A percentile compares a stretch with the other conserved stretches of the same genome.
Conservation (phyloP, 2,329 filamentous ascomycete species). For the Pseudonectria foliicola region DNA sequence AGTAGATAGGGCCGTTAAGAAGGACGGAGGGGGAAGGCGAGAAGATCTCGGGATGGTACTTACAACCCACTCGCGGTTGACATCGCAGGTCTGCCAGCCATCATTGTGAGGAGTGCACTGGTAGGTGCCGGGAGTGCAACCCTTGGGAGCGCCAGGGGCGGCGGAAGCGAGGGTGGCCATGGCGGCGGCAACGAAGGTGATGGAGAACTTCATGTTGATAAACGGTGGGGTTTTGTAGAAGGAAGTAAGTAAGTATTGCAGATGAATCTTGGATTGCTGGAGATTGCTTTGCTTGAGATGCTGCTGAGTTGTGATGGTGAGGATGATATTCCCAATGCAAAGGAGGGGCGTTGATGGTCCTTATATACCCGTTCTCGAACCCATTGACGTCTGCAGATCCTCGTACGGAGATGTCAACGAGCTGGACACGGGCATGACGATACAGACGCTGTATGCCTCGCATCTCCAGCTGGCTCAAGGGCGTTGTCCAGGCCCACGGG, state of each 20-base stretch:
- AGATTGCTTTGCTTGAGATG: slow-evolving; percentile 5
- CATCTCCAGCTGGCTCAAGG: no score
- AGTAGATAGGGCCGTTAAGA: background rate
- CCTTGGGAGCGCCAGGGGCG: slow-evolving; percentile 3
- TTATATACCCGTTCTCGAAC: no score
- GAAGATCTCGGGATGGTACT: slow-evolving; percentile 11
- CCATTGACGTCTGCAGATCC: no score
- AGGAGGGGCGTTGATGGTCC: background rate
- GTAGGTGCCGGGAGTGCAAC: slow-evolving; percentile 30
- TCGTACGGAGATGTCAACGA: no score
- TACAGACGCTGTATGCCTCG: no score
- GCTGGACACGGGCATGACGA: no score
- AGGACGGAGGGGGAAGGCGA: background rate
- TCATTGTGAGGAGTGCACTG: slow-evolving; percentile 18
- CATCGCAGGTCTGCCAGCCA: slow-evolving; percentile 30
- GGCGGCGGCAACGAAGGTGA: slow-evolving; percentile 13
- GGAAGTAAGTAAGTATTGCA: background rate
- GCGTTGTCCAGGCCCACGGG: no score
- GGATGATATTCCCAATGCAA: background rate
- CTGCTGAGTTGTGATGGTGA: slow-evolving; percentile 11
- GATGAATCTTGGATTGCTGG: background rate
- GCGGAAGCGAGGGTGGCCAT: slow-evolving; percentile 17
- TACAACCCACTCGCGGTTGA: slow-evolving; percentile 25
- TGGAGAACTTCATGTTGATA: slow-evolving; percentile 26
- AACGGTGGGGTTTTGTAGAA: slow-evolving; percentile 2